Base-by-base conservation (phyloP, 2,329 filamentous ascomycete species). In the Calcarisporium arbuscula region DNA sequence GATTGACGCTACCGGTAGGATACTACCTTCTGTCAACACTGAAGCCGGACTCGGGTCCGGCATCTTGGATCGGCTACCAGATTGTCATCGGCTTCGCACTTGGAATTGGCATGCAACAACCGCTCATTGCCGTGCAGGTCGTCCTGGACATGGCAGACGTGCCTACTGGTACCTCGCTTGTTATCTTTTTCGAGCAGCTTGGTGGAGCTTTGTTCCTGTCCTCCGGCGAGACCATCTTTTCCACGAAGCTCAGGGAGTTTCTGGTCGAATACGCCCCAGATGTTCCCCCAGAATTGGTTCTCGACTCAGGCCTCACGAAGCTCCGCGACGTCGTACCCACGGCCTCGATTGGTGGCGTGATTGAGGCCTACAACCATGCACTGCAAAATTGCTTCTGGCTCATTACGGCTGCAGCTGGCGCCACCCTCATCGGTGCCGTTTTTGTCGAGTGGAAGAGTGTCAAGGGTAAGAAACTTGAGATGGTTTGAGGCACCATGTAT, bases 391-490 rank as follows among this genome's bases (percentile, higher is more conserved):
- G 64, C 4, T 70, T 68, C 45, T 53, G 61, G 10, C 56, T 70
- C 26, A 56, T 58, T 12, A 58, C 64, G 23, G 70, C 64, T 1
- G 52, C 70, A 9, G 65, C 63, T 2, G 58, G 63, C 7, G 45
- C 70, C 6, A 59, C 65, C 0, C 60, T 70, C 28, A 27, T 67
- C 15, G 65, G 66, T 3, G 53, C 60, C 2, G 47, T 61, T 10
- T 53, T 63, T 7, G 61, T 71, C 33, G 70, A 75, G 50, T 72
- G 68, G 68, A 70, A 66, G 61, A 74, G 67, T 38, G 66, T 77
- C 16, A 77, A 74, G 49, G 71, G 70, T 5, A 74, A 70, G 56
- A 70, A 71, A 8, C 42, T 57, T 25, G 52, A 56, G 33, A 47
- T 53, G 50, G 46, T 34, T 30, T 30, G 19, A 30, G 11, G 15